phyloP scores from a whole-genome alignment of 2,329 filamentous ascomycete species.

The Paecilomyces sp. region DNA sequence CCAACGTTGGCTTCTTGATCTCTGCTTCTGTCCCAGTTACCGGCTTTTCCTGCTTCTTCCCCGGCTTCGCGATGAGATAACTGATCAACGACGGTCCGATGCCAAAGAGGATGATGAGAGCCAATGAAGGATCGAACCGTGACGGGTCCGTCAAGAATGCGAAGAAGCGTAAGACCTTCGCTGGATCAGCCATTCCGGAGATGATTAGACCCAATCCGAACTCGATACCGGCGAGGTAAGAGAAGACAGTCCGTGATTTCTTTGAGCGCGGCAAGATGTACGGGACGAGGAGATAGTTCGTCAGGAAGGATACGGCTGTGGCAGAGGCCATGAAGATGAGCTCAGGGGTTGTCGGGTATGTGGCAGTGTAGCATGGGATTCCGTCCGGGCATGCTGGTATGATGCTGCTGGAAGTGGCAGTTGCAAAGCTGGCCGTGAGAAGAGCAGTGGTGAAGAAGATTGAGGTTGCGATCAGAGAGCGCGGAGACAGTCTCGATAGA shows the following conservation, averaged over 20 bases:
- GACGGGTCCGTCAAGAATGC: constrained; percentile 34
- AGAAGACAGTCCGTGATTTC: constrained; percentile 28
- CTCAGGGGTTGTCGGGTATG: constrained; percentile 33
- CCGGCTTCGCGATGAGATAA: constrained; percentile 23
- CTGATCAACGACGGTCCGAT: constrained; percentile 40
- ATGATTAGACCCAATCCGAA: constrained; percentile 47
- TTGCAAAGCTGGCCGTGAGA: constrained; percentile 32
- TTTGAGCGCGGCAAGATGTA: constrained; percentile 19
- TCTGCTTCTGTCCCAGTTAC: constrained; percentile 14
- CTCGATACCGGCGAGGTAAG: constrained; percentile 41
- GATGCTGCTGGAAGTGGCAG: constrained; percentile 20
- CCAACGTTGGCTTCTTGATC: constrained; percentile 34
- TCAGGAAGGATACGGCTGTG: constrained; percentile 20
- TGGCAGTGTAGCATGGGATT: constrained; percentile 40
- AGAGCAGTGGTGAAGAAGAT: constrained; percentile 39
- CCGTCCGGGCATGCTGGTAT: constrained; percentile 32
- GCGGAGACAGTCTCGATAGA: constrained; percentile 41
- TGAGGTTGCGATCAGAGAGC: constrained; percentile 41
- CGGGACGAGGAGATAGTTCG: constrained; percentile 28
- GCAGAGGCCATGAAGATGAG: constrained; percentile 27
- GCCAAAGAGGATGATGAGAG: constrained; percentile 43
- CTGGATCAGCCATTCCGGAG: constrained; percentile 44
- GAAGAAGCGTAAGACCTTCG: constrained; percentile 47
- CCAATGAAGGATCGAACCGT: constrained; percentile 45
- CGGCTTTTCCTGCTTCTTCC: constrained; percentile 22